Percentiles rank a stretch among this genome's conserved stretches.
These are phyloP conservation scores for Monilinia fructigena DNA, from an alignment of 2,329 filamentous ascomycete genomes.

Conservation along the genomic window DNA sequence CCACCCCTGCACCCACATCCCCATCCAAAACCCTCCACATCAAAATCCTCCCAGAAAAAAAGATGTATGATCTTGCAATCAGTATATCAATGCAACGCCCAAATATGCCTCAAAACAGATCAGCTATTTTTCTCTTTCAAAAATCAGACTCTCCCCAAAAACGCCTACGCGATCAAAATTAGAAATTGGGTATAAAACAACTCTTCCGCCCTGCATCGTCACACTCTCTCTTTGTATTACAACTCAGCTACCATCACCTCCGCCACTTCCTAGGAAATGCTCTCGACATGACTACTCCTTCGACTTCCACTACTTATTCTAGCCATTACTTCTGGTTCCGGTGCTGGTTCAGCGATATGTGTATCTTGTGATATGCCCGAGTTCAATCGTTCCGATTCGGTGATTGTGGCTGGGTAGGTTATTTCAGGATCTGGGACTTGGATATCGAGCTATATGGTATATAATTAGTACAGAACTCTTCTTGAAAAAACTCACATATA, in stretches of 20 bases:
- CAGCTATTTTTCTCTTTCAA: background rate
- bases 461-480: slow-evolving; percentile 32
- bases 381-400: slow-evolving; percentile 8
- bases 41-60: background rate
- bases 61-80: slow-evolving; percentile 3
- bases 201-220: background rate
- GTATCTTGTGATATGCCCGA: slow-evolving; percentile 14
- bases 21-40: background rate
- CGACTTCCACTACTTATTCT: slow-evolving; percentile 7
- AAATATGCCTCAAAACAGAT: background rate
- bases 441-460: slow-evolving; percentile 63
- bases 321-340: background rate
- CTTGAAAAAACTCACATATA: background rate
- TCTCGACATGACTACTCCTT: background rate
- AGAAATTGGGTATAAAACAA: slow-evolving; percentile 13
- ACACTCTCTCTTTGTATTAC: background rate
- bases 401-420: slow-evolving; percentile 40
- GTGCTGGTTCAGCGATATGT: background rate
- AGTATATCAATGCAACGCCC: slow-evolving; percentile 13
- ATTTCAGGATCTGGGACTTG: slow-evolving; percentile 79
- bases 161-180: slow-evolving; percentile 1
- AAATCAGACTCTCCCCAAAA: background rate
- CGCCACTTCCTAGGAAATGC: background rate
- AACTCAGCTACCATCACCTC: background rate
- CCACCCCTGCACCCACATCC: background rate